Base-by-base conservation (phyloP, 768 basidiomycete genomes). In the Serendipita sp. region DNA sequence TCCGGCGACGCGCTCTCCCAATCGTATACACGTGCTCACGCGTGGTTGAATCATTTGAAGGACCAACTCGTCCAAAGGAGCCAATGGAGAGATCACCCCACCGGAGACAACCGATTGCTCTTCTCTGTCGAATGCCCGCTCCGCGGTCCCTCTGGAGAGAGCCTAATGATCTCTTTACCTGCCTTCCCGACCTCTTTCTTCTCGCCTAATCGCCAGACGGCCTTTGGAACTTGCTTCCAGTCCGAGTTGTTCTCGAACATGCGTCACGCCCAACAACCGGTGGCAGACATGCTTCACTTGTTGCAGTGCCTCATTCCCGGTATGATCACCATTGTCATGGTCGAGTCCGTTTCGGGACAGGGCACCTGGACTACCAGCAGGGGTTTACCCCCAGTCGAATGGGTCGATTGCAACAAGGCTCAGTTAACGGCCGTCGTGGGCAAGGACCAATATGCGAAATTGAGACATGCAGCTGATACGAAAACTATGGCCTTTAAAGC, bases 201-300 rank as follows among this genome's bases (percentile, higher is more conserved):
- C 76, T 86, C 85, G 58, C 87, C 87, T 10, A 87, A 91, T 72
- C 77, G 88, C 68, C 82, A 87, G 66, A 81, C 90, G 52, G 88
- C 90, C 71, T 91, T 89, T 88, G 83, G 90, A 72, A 89, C 90
- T 88, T 87, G 89, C 69, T 91, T 91, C 63, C 63, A 64, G 16
- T 53, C 46, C 69, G 85, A 86, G 73, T 81, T 83, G 62, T 87
- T 86, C 74, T 84, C 84, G 69, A 83, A 82, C 33, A 79, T 85
- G 64, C 78, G 85, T 37, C 83, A 84, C 72, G 80, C 83, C 68
- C 81, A 82, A 64, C 79, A 81, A 34, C 85, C 85, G 55, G 80
- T 87, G 72, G 82, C 79, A 73, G 85, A 86, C 72, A 83, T 87
- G 68, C 76, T 86, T 65, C 79, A 79, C 71, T 78, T 87, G 65